Percentiles rank a stretch among this genome's conserved stretches.
Evolutionary conservation across 139 green algal genomes (phyloP).

Genomic region (Microglena sp.): DNA sequence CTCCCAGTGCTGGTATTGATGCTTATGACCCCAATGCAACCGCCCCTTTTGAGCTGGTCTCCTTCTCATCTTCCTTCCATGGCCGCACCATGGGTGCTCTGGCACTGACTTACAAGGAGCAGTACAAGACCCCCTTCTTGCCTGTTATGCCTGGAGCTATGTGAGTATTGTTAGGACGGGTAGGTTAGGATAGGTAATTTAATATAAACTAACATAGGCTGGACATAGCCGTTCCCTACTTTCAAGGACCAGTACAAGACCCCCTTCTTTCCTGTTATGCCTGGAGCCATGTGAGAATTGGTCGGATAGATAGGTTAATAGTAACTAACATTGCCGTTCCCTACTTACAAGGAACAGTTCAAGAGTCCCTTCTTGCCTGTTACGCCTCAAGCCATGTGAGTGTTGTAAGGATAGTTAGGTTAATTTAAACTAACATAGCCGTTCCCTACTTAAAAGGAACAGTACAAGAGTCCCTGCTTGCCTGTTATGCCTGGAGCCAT

Average conservation of each 20-base stretch:
- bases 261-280: conserved; percentile 92
- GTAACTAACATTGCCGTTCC: too few relatives aligned
- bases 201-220: too few relatives aligned
- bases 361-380: conserved; percentile 91
- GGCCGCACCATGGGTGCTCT: conserved; percentile 95
- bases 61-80: conserved; percentile 92
- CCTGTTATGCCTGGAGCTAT: conserved; percentile 79
- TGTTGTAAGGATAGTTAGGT: not conserved
- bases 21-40: conserved; percentile 47
- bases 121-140: conserved; percentile 90
- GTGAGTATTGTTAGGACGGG: not conserved
- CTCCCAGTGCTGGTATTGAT: conserved; percentile 49
- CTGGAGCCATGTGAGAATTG: conserved; percentile 34
- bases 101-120: conserved; percentile 90
- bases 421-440: too few relatives aligned
- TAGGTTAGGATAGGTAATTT: too few relatives aligned
- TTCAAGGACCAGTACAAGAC: conserved; percentile 92
- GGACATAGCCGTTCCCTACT: too few relatives aligned
- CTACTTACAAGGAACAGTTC: conserved; percentile 95
- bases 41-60: conserved; percentile 80
- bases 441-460: conserved; percentile 95
- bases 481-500: conserved; percentile 80
- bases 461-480: conserved; percentile 90
- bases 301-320: too few relatives aligned
- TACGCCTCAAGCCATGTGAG: conserved; percentile 58